Evolutionary conservation across 176 grass and related monocot genomes (phyloP), one percentile per base, ranked within the genome.

Genomic region (Urochloa ruziziensis): DNA sequence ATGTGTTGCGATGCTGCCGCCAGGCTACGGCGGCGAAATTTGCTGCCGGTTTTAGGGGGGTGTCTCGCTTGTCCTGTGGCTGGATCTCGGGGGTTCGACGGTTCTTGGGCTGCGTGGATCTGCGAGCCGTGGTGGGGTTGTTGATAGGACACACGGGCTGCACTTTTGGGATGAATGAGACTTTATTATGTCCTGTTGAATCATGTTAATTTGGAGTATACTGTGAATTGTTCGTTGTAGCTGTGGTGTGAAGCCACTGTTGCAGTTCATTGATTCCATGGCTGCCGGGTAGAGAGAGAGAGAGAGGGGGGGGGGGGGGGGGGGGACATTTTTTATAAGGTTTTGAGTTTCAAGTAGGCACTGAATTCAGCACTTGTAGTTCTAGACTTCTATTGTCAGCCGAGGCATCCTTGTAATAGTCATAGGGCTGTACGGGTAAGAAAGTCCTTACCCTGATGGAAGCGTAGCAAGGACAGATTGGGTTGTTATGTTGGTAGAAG

Each of bases 401-500:
- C 18, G 21, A 30, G 64, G 25, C 59, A 83, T 68, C 56, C 32
- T 21, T 32, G 30, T 33, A n/a, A 29, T 12, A 67, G 32, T 42
- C 21, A 21, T 52, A 21, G 12, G 1, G 8, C 25, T 24, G 17
- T 54, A 14, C 72, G 43, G 59, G 43, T 59, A 6, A 19, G 35
- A 58, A 57, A 67, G 7, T 13, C 40, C n/a, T 25, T 57, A 21
- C 42, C 42, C 5, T 36, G 18, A 75, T 16, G 60, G 2, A 44
- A 73, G 23, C n/a, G 3, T 0, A 1, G 25, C 29, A 18, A 27
- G 35, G 9, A 66, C 14, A 67, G 56, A 75, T 33, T 72, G 21
- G 35, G 14, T 58, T 58, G 19, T 63, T 64, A 78, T 71, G 10
- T 79, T 79, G 30, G 29, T 65, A 65, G 19, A 73, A 73, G 46